Evolutionary conservation across 1,284 basidiomycete genomes (phyloP), one percentile per base, ranked within the genome.

Genomic region (Mycena sp.): DNA sequence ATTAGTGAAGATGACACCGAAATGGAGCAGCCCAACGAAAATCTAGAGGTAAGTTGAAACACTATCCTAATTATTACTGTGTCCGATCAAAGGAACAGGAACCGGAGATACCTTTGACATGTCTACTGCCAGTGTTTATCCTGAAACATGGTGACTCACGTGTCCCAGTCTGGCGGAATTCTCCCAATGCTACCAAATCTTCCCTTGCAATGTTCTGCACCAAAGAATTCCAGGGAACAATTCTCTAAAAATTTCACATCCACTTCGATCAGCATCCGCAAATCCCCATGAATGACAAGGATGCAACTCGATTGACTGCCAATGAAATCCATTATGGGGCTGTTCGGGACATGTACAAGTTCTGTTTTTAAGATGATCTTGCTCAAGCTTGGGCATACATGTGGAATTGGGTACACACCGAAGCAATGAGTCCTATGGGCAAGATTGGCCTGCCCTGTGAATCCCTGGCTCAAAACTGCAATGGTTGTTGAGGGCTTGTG

Each of bases 401-500:
- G n/a, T 68, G 68, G 67, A 68, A 68, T n/a, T 45, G 58, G 68
- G 68, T 69, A 68, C 45, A 37, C 14, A 3, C 61, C 57, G 17
- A 26, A 37, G 26, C 66, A 66, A 35, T 68, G 68, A 67, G 6
- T 12, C 1, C 45, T 68, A 2, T 69, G 68, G 67, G 63, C 67
- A 3, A 38, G 61, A 1, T 56, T 64, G 1, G 16, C 61, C 1
- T 55, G 45, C 11, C 26, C 40, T 4, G 57, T 38, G 4, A 68
- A 68, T 32, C 59, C 64, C 0, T 28, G 51, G 3, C 40, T 69
- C 19, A 65, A 68, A 19, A 68, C 64, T 4, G 68, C 68, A 1
- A 69, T 69, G 68, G 53, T 68, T 17, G 65, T 69, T 1, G 68
- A 69, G 37, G 59, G 65, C n/a, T 4, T 64, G 10, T 67, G 68